Evolutionary conservation across 257 asterid genomes (phyloP).

Genomic region (Anisodus acutangulus): DNA sequence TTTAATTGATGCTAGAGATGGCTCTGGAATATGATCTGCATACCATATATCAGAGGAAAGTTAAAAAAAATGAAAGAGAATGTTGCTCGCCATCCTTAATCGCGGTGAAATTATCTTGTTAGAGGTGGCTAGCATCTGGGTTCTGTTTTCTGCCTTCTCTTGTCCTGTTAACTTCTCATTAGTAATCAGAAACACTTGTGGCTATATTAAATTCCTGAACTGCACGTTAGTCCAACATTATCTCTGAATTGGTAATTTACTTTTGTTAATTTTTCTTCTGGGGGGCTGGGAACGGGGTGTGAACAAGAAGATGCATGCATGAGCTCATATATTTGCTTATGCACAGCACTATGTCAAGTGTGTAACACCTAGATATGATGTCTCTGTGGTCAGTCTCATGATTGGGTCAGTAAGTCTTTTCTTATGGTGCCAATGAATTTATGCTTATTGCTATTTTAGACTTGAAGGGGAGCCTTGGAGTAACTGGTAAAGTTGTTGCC

Average conservation of each 20-base stretch:
- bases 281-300: background rate
- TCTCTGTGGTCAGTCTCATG: conserved; percentile 2
- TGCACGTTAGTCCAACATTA: conserved; percentile 1
- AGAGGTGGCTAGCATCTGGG: conserved; percentile 16
- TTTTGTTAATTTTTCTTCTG: conserved; percentile 17
- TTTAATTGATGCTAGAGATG: background rate
- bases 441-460: background rate
- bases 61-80: conserved; percentile 12
- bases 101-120: background rate
- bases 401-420: background rate
- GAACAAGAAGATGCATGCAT: no score
- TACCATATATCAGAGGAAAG: background rate
- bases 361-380: background rate
- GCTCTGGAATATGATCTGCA: background rate
- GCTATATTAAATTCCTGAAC: background rate
- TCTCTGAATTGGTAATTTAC: background rate
- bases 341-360: background rate
- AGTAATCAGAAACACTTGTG: conserved; percentile 7
- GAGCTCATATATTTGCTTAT: background rate
- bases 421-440: background rate
- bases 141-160: conserved; percentile 4
- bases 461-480: background rate
- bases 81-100: background rate
- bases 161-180: background rate
- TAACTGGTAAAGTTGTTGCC: no score